Evolutionary conservation across 257 asterid genomes (phyloP).

Genomic region (Jaltomata sinuosa): DNA sequence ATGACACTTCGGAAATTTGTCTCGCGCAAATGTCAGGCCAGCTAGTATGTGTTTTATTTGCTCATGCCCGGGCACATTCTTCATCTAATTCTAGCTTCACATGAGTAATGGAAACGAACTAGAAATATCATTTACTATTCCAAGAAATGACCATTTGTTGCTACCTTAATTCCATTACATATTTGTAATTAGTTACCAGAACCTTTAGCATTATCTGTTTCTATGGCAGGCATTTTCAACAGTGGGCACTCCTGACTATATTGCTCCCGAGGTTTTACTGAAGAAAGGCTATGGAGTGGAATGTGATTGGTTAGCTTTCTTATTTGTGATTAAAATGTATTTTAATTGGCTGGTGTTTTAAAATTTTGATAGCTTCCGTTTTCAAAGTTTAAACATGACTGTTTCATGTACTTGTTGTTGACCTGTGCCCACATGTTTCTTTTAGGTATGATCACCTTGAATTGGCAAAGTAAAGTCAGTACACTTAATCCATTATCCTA

Average conservation of each 20-base stretch:
- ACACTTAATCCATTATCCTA: not conserved
- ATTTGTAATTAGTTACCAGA: not conserved
- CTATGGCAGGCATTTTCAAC: conserved; percentile 77
- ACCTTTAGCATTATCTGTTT: not conserved
- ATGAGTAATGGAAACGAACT: not conserved
- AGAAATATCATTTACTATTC: not conserved
- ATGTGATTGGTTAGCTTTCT: conserved; percentile 73
- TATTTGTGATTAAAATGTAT: not conserved
- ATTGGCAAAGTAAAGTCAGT: not conserved
- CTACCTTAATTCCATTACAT: not conserved
- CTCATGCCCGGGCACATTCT: not conserved
- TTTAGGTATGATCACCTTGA: not conserved
- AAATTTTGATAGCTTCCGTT: not conserved
- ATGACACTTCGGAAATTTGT: not conserved
- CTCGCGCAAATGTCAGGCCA: not conserved
- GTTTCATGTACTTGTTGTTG: not conserved
- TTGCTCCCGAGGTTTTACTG: conserved; percentile 87
- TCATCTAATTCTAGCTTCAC: not conserved
- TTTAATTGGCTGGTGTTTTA: not conserved
- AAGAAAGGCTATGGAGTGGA: conserved; percentile 81
- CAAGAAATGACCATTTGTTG: not conserved
- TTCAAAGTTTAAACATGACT: not conserved
- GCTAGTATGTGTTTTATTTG: not conserved
- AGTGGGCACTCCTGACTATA: conserved; percentile 93
- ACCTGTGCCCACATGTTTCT: no score